These are phyloP conservation scores for Colletotrichum sp. DNA, from an alignment of 2,329 filamentous ascomycete genomes.

Conservation along the genomic window DNA sequence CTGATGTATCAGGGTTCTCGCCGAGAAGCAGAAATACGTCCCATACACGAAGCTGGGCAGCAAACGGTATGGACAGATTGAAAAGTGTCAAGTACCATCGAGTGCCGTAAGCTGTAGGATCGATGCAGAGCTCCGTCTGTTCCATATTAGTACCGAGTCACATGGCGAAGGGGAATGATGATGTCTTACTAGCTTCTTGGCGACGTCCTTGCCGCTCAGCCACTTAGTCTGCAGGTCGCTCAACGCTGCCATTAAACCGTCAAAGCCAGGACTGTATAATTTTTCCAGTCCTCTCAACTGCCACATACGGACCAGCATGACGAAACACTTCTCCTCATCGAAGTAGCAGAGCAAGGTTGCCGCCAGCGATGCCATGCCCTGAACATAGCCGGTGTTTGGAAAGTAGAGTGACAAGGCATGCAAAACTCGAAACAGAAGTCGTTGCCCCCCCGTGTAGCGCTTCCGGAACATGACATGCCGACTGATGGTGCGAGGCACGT, in stretches of 20 bases:
- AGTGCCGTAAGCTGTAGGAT: constrained; percentile 91
- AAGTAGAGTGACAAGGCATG: constrained; percentile 93
- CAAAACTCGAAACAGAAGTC: constrained; percentile 88
- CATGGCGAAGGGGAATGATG: neutral
- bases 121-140: constrained; percentile 78
- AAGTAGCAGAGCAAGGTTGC: constrained; percentile 96
- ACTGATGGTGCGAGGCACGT: constrained; percentile 93
- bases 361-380: constrained; percentile 94
- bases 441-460: constrained; percentile 89
- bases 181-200: constrained; percentile 74
- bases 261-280: constrained; percentile 84
- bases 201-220: constrained; percentile 80
- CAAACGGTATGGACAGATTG: constrained; percentile 94
- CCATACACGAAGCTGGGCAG: constrained; percentile 94
- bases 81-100: constrained; percentile 98
- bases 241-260: constrained; percentile 84
- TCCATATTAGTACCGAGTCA: neutral
- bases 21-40: constrained; percentile 97
- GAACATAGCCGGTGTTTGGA: constrained; percentile 90
- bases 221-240: constrained; percentile 85
- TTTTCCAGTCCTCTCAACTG: constrained; percentile 83
- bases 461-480: constrained; percentile 96
- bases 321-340: constrained; percentile 91
- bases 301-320: constrained; percentile 97
- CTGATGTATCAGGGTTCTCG: constrained; percentile 58